A percentile compares a stretch with the other conserved stretches of the same genome.
Evolutionary conservation across 169 alveolate genomes (phyloP).

Genomic region (Cryptosporidium tyzzeri): DNA sequence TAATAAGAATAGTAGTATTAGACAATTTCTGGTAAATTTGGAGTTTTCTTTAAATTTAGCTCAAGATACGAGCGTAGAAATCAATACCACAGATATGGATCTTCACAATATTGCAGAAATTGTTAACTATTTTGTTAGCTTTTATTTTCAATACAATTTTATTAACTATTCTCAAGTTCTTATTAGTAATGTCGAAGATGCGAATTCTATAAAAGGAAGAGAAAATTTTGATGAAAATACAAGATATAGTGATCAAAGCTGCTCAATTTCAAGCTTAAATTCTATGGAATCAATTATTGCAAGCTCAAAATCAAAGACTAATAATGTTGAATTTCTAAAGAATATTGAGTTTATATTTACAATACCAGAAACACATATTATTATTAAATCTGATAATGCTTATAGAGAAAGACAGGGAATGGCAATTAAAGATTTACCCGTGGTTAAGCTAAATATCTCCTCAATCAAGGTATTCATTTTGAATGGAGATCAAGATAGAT

Average conservation of each 20-base stretch:
- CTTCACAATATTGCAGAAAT: conserved; percentile 58
- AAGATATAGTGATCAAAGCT: neutral
- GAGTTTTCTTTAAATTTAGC: conserved; percentile 22
- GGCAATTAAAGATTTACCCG: conserved; percentile 43
- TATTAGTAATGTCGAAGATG: conserved; percentile 1
- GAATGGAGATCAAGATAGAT: neutral
- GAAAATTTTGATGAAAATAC: neutral
- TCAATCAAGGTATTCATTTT: neutral
- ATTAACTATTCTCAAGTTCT: conserved; percentile 52
- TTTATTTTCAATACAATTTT: conserved; percentile 39
- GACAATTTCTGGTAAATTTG: conserved; percentile 8
- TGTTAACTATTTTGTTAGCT: conserved; percentile 17
- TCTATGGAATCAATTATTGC: conserved; percentile 3
- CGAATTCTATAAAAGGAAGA: neutral
- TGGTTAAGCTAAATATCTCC: neutral
- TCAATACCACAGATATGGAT: conserved; percentile 39
- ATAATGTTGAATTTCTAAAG: neutral
- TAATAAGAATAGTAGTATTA: neutral
- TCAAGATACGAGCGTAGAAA: conserved; percentile 36
- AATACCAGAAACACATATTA: conserved; percentile 18
- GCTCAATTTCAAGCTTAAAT: neutral
- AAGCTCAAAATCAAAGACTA: neutral
- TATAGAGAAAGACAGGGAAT: conserved; percentile 52
- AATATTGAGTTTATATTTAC: conserved; percentile 36
- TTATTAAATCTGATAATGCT: neutral